Evolutionary conservation across 192 early-diverging fungal species (phyloP).

Genomic region (Rhizophagus clarus): DNA sequence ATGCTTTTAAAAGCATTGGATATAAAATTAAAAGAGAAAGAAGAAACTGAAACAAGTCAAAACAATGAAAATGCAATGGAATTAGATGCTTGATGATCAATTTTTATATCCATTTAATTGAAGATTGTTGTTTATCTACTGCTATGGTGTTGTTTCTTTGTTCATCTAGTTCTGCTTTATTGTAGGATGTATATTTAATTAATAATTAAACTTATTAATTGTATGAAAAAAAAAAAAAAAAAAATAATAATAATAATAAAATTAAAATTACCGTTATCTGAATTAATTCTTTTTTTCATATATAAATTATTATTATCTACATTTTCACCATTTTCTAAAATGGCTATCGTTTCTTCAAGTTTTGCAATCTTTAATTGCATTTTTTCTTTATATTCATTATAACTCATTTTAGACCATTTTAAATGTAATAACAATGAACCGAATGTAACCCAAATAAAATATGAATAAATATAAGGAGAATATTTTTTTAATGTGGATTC

Average conservation of each 20-base stretch:
- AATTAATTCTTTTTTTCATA: not conserved
- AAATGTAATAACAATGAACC: not conserved
- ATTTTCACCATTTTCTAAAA: not conserved
- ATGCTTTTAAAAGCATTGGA: constrained; percentile 64
- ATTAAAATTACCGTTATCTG: not conserved
- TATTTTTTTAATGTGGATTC: not conserved
- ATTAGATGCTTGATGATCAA: not conserved
- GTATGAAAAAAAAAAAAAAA: not conserved
- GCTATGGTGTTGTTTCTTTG: not conserved
- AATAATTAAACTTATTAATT: not conserved
- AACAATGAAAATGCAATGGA: not conserved
- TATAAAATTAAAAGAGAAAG: constrained; percentile 1
- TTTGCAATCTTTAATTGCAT: not conserved
- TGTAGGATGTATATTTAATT: not conserved
- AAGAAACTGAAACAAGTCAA: not conserved
- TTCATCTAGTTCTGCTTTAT: not conserved
- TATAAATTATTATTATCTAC: not conserved
- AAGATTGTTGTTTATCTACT: not conserved
- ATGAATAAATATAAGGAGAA: not conserved
- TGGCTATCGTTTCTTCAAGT: not conserved
- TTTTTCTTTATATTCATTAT: constrained; percentile 7
- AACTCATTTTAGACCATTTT: not conserved
- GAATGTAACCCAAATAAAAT: not conserved
- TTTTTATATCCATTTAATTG: constrained; percentile 6
- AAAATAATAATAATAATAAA: not conserved